Conservation (phyloP, 306 rosid genomes). For the Benincasa hispida region DNA sequence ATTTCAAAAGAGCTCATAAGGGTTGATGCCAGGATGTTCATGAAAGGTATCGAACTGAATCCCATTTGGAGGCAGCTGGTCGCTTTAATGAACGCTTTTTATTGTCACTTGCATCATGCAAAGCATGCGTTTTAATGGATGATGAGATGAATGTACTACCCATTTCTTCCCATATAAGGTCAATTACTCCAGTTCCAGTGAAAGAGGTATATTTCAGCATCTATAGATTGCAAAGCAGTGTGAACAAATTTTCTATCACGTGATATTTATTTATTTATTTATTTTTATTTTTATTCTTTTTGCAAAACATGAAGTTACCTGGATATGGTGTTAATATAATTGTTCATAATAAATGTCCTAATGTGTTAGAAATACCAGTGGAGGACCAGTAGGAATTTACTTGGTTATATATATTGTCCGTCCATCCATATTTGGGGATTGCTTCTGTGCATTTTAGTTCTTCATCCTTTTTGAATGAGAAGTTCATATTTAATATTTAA, state of each 20-base stretch:
- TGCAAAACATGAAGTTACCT: not conserved
- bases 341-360: not conserved
- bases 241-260: not conserved
- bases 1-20: not conserved
- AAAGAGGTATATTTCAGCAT: conserved; percentile 42
- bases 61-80: conserved; percentile 66
- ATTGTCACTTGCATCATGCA: conserved; percentile 80
- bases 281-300: no score
- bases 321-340: not conserved
- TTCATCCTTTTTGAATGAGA: not conserved
- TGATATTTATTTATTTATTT: no score
- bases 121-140: conserved; percentile 77
- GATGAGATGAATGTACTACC: conserved; percentile 87
- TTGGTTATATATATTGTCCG: not conserved
- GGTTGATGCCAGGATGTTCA: conserved; percentile 73
- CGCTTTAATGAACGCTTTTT: conserved; percentile 95
- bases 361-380: not conserved
- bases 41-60: conserved; percentile 86
- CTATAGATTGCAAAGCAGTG: not conserved
- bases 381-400: not conserved
- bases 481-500: not conserved
- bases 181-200: conserved; percentile 48
- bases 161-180: conserved; percentile 82
- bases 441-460: not conserved
- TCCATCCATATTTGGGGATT: not conserved